A percentile compares a stretch with the other conserved stretches of the same genome.
Evolutionary conservation across 805 yeast species (phyloP).

Genomic region (Candida takata): DNA sequence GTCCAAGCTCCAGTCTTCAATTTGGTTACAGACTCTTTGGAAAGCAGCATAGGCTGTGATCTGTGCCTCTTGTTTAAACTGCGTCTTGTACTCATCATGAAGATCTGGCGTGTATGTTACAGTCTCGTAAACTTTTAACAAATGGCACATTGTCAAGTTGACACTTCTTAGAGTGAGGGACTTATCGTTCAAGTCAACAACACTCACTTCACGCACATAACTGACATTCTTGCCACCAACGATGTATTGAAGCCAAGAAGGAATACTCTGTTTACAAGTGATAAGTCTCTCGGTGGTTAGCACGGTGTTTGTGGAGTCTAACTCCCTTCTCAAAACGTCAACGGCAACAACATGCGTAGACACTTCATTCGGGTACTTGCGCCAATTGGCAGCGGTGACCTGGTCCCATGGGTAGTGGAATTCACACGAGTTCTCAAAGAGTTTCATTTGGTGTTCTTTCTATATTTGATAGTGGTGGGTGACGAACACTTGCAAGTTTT

Average conservation of each 20-base stretch:
- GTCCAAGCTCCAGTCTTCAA: constrained; percentile 90
- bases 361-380: constrained; percentile 90
- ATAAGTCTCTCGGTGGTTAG: constrained; percentile 81
- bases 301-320: constrained; percentile 44
- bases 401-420: constrained; percentile 90
- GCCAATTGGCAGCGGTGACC: constrained; percentile 95
- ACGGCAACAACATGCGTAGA: constrained; percentile 92
- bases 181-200: constrained; percentile 60
- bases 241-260: constrained; percentile 66
- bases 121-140: constrained; percentile 77
- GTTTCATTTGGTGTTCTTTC: constrained; percentile 51
- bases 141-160: constrained; percentile 72
- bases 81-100: constrained; percentile 45
- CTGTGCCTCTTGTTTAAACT: constrained; percentile 76
- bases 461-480: too few species aligned
- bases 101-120: constrained; percentile 76
- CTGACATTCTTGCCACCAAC: constrained; percentile 71
- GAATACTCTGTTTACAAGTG: constrained; percentile 82
- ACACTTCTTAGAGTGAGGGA: constrained; percentile 77
- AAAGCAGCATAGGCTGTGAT: constrained; percentile 79
- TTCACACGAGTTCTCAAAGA: constrained; percentile 61
- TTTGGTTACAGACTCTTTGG: constrained; percentile 61
- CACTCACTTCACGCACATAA: constrained; percentile 84
- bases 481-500: too few species aligned
- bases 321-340: constrained; percentile 72